A percentile compares a stretch with the other conserved stretches of the same genome.
Evolutionary conservation across 2,329 filamentous ascomycete genomes (phyloP).

Genomic region (Colletotrichum sp.): DNA sequence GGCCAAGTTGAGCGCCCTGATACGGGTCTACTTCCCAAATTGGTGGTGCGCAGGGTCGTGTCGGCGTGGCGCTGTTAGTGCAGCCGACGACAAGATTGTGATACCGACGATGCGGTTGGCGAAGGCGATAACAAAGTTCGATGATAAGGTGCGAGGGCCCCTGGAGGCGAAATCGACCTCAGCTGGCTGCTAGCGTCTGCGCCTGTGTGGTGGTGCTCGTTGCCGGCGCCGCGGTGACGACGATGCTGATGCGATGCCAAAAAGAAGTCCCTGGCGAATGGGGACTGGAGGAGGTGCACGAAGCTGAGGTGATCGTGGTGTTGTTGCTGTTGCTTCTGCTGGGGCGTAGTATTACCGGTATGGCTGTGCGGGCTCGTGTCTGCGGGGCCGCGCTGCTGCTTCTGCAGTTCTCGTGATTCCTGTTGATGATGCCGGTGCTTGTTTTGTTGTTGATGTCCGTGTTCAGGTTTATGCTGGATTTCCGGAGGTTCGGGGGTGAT

Average conservation of each 20-base stretch:
- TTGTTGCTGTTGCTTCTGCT: background rate
- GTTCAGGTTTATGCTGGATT: background rate
- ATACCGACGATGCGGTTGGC: conserved; percentile 16
- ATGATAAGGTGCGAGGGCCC: conserved; percentile 8
- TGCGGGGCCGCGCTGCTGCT: background rate
- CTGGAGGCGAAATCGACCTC: conserved; percentile 8
- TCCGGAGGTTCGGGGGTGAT: conserved; percentile 6
- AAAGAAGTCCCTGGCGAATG: conserved; percentile 3
- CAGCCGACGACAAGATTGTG: conserved; percentile 4
- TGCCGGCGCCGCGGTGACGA: background rate
- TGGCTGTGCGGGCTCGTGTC: conserved; percentile 12
- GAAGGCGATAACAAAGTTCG: conserved; percentile 6
- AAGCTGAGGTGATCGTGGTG: conserved; percentile 1
- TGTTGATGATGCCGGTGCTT: background rate
- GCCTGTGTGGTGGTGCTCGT: background rate
- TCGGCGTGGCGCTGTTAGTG: conserved; percentile 17
- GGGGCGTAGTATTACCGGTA: background rate
- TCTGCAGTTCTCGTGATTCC: background rate
- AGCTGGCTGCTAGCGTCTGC: conserved; percentile 8
- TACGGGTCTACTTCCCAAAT: conserved; percentile 7
- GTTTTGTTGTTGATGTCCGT: background rate
- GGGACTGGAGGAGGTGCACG: background rate
- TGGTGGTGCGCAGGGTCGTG: conserved; percentile 14
- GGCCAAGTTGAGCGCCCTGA: background rate
- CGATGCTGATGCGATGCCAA: conserved; percentile 10